phyloP scores from a whole-genome alignment of 345 rosid genomes.

The Melaleuca alternifolia region DNA sequence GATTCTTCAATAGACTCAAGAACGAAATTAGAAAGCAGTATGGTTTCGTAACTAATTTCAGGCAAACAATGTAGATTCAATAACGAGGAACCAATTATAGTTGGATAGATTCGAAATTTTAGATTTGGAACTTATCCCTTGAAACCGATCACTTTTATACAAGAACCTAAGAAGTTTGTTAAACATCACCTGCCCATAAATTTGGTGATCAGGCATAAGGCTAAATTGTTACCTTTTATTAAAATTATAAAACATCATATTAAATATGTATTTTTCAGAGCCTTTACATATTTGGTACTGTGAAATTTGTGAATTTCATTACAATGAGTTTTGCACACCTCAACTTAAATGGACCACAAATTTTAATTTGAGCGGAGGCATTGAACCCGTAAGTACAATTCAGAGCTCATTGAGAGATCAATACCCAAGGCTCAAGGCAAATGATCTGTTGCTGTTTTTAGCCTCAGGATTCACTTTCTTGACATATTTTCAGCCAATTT shows the following conservation, averaged over 20 bases:
- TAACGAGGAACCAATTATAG: too few species aligned
- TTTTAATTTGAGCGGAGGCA: background rate
- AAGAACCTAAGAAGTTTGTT: background rate
- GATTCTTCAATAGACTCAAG: too few species aligned
- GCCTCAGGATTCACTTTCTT: background rate
- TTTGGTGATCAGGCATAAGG: background rate
- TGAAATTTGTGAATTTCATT: too few species aligned
- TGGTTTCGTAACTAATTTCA: too few species aligned
- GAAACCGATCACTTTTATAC: too few species aligned
- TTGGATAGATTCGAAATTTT: too few species aligned
- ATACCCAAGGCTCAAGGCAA: background rate
- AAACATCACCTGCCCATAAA: background rate
- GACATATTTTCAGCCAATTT: background rate
- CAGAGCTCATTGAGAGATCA: background rate
- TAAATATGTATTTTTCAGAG: background rate
- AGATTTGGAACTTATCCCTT: background rate
- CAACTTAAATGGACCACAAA: background rate
- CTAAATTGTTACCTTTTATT: background rate
- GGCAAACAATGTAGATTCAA: too few species aligned
- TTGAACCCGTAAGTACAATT: background rate
- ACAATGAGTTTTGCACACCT: background rate
- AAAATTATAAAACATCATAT: background rate
- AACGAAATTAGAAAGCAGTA: too few species aligned
- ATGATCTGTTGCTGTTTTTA: background rate
- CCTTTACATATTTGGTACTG: background rate